phyloP scores from a whole-genome alignment of 306 rosid species.

The Oxytropis ochrocephala region DNA sequence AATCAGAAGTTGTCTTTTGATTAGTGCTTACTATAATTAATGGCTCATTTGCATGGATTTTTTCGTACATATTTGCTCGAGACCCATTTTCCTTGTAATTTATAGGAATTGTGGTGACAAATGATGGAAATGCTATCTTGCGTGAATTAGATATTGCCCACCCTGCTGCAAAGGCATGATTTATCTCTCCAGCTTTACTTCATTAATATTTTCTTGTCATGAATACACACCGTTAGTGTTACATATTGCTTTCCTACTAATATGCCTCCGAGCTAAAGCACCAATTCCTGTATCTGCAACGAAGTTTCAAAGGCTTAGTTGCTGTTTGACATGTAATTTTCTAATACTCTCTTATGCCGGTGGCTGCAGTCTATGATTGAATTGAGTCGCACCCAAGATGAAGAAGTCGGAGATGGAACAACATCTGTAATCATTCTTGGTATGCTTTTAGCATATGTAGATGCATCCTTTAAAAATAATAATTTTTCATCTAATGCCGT shows the following conservation, averaged over 20 bases:
- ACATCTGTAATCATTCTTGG: constrained; percentile 84
- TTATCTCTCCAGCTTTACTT: constrained; percentile 10
- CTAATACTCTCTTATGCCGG: neutral
- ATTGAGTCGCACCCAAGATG: constrained; percentile 81
- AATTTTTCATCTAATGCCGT: neutral
- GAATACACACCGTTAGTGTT: neutral
- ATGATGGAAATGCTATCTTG: constrained; percentile 91
- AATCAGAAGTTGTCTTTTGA: neutral
- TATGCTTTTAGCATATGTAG: constrained; percentile 19
- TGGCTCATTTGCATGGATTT: neutral
- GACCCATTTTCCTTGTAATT: neutral
- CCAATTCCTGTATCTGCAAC: neutral
- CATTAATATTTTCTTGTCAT: neutral
- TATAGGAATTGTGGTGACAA: constrained; percentile 87
- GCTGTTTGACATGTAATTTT: neutral
- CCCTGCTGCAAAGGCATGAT: constrained; percentile 83
- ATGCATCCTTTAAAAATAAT: neutral
- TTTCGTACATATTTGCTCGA: neutral
- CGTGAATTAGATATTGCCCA: constrained; percentile 93
- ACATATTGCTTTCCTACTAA: neutral
- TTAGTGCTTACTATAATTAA: neutral
- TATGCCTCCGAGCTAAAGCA: neutral
- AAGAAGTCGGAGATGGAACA: constrained; percentile 95
- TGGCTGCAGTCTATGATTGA: constrained; percentile 68
- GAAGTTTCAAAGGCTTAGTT: neutral